phyloP scores from a whole-genome alignment of 805 yeast species.

The Candida maltosa region DNA sequence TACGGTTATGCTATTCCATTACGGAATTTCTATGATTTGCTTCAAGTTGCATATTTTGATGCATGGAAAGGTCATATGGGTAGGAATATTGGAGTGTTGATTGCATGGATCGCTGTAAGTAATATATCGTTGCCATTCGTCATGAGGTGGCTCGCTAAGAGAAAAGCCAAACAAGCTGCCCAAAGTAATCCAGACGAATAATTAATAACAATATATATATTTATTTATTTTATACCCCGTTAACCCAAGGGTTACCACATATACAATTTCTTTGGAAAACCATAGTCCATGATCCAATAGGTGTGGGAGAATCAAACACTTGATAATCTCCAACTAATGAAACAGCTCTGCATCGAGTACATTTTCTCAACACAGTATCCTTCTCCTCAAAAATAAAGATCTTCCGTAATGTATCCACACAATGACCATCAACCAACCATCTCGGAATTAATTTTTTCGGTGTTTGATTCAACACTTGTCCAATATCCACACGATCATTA shows the following conservation, averaged over 20 bases:
- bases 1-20: slow-evolving; percentile 30
- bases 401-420: slow-evolving; percentile 38
- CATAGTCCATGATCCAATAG: slow-evolving; percentile 51
- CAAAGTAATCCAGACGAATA: slow-evolving; percentile 8
- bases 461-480: neutral
- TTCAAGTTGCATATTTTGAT: slow-evolving; percentile 30
- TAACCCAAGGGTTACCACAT: slow-evolving; percentile 78
- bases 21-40: slow-evolving; percentile 22
- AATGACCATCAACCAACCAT: slow-evolving; percentile 18
- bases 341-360: slow-evolving; percentile 40
- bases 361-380: slow-evolving; percentile 30
- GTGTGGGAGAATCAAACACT: slow-evolving; percentile 28
- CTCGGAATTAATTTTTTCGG: slow-evolving; percentile 14
- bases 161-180: slow-evolving; percentile 11
- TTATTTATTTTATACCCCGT: slow-evolving; percentile 10
- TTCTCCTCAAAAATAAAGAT: slow-evolving; percentile 19
- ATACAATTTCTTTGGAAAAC: slow-evolving; percentile 72
- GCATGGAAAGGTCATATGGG: slow-evolving; percentile 34
- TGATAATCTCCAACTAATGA: slow-evolving; percentile 40
- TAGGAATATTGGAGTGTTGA: slow-evolving; percentile 26
- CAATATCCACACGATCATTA: slow-evolving; percentile 2
- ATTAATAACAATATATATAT: slow-evolving; percentile 3
- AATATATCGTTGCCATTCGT: slow-evolving; percentile 23
- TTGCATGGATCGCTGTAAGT: slow-evolving; percentile 27
- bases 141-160: slow-evolving; percentile 18